A percentile compares a stretch with the other conserved stretches of the same genome.
Evolutionary conservation across 1,139 yeast species (phyloP).

Genomic region (Zygoascus hellenicus): DNA sequence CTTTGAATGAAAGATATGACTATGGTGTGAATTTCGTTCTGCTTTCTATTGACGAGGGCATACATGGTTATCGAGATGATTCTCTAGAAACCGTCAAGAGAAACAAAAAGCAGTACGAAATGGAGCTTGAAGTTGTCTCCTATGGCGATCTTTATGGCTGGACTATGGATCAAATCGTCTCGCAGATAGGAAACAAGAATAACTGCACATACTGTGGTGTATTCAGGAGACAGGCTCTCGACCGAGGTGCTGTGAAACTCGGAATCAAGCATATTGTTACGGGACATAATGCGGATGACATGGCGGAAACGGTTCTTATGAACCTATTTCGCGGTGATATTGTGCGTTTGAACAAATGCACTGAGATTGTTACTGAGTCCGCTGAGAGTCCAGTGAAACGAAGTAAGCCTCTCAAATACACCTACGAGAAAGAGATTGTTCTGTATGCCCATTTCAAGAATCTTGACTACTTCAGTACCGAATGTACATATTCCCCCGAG

Average conservation of each 20-base stretch:
- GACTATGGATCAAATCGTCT: conserved; percentile 98
- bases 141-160: conserved; percentile 83
- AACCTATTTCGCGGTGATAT: conserved; percentile 93
- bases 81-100: conserved; percentile 94
- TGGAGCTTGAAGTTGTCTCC: conserved; percentile 86
- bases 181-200: conserved; percentile 88
- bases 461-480: conserved; percentile 93
- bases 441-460: conserved; percentile 95
- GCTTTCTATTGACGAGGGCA: conserved; percentile 92
- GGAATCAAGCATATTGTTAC: conserved; percentile 90
- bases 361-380: conserved; percentile 73
- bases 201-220: conserved; percentile 99
- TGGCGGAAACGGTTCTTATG: conserved; percentile 98
- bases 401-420: conserved; percentile 91
- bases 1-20: conserved; percentile 78
- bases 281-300: conserved; percentile 98
- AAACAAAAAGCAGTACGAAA: conserved; percentile 78
- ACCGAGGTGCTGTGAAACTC: conserved; percentile 88
- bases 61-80: conserved; percentile 94
- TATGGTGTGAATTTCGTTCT: conserved; percentile 81
- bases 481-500: conserved; percentile 97
- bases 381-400: conserved; percentile 58
- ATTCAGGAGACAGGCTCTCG: conserved; percentile 90
- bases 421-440: conserved; percentile 96
- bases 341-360: conserved; percentile 86